Percentiles rank a stretch among this genome's conserved stretches.
These are phyloP conservation scores for Arthroderma sp. DNA, from an alignment of 2,329 filamentous ascomycete species.

Conservation along the genomic window DNA sequence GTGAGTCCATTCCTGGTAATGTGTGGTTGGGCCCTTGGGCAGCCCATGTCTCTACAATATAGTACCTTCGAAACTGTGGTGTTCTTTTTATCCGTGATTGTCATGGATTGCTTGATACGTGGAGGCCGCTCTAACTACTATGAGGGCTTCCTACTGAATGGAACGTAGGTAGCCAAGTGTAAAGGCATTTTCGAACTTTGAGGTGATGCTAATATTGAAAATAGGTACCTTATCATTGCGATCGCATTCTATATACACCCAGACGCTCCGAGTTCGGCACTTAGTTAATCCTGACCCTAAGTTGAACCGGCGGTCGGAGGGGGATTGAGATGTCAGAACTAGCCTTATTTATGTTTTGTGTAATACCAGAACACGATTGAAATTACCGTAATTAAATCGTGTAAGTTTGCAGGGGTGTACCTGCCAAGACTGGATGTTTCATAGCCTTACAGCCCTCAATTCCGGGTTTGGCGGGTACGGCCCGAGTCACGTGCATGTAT, in stretches of 20 bases:
- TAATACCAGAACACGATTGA: too few species aligned
- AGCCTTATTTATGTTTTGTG: too few species aligned
- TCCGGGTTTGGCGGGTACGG: too few species aligned
- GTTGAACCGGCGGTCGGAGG: too few species aligned
- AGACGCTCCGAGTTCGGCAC: conserved; percentile 19
- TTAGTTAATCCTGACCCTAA: too few species aligned
- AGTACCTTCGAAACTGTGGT: conserved; percentile 68
- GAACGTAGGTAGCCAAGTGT: conserved; percentile 31
- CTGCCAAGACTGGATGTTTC: too few species aligned
- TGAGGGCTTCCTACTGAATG: conserved; percentile 59
- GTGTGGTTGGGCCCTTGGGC: conserved; percentile 61
- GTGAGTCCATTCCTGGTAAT: conserved; percentile 71
- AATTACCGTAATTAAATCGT: too few species aligned
- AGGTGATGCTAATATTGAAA: too few species aligned
- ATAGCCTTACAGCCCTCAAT: too few species aligned
- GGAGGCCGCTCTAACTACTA: conserved; percentile 76
- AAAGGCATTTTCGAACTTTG: background rate
- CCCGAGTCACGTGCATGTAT: too few species aligned
- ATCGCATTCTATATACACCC: conserved; percentile 38
- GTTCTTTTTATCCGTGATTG: conserved; percentile 61
- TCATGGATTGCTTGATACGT: conserved; percentile 60
- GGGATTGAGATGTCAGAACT: too few species aligned
- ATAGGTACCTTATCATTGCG: conserved; percentile 32
- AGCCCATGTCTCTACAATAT: conserved; percentile 65
- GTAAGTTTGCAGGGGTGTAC: too few species aligned